Evolutionary conservation across 176 grass and related monocot genomes (phyloP).

Genomic region (Aegilops longissima): DNA sequence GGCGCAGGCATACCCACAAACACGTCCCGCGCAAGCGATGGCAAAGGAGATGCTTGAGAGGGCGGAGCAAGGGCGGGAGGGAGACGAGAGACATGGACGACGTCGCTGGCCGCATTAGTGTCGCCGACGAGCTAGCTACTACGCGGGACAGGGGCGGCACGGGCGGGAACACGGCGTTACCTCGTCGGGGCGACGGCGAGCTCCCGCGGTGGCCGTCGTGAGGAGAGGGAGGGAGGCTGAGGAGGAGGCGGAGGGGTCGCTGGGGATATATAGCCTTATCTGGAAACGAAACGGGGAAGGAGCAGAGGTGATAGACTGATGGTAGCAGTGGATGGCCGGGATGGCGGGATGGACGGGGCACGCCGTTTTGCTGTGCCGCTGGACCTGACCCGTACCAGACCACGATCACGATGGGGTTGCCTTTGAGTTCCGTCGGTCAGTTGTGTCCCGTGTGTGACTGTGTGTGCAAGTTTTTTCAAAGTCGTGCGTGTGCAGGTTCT

Average conservation of each 20-base stretch:
- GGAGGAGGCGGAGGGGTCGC: neutral
- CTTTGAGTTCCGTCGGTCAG: too few relatives aligned
- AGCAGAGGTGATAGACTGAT: slow-evolving; percentile 10
- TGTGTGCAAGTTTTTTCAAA: too few relatives aligned
- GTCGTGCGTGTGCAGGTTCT: too few relatives aligned
- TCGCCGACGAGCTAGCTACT: neutral
- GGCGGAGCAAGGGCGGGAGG: neutral
- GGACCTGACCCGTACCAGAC: too few relatives aligned
- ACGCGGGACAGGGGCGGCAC: neutral
- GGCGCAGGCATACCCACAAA: slow-evolving; percentile 20
- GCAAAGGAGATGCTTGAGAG: neutral
- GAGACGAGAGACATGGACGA: neutral
- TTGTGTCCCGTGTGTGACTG: too few relatives aligned
- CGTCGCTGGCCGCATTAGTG: neutral
- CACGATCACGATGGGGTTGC: too few relatives aligned
- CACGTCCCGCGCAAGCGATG: neutral
- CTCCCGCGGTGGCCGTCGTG: slow-evolving; percentile 3
- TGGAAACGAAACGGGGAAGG: neutral
- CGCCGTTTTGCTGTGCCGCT: neutral
- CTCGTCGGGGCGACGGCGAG: slow-evolving; percentile 18
- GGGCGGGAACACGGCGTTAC: neutral
- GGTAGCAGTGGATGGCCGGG: neutral
- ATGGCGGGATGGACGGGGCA: neutral
- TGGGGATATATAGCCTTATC: slow-evolving; percentile 41
- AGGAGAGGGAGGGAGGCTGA: neutral